Base-by-base conservation (phyloP, 441 rosid species). In the Jatropha multifida region DNA sequence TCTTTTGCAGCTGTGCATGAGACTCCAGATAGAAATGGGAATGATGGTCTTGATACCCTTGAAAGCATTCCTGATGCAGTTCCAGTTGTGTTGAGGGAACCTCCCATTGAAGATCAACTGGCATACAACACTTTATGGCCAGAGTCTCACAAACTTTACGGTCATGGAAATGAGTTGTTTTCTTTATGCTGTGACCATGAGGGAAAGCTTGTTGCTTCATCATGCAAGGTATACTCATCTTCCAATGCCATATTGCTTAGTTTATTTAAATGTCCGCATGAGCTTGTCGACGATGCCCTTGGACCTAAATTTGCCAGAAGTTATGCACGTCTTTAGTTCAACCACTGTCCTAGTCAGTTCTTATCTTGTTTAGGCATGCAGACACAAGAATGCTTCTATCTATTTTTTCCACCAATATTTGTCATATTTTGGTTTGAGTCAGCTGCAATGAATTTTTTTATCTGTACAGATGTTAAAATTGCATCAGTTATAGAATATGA, bases 121-220 rank as follows among this genome's bases (percentile, higher is more conserved):
- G 89, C 97, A 65, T 93, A 91, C 89, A 88, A 93, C 80, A 96
- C 98, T 2, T 72, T 96, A 37, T 93, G 97, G 99, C 97, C 98
- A 0, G 99, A 93, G 79, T 89, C 99, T 3, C 96, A 96, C 81
- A 95, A 93, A 82, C 96, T 96, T 59, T 93, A 90, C 55, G 97
- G 97, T 81, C 98, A 96, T 86, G 99, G 99, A 68, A 95, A 93
- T 81, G 99, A 95, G 85, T 85, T 95, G 60, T 93, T 88, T 79
- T 90, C 99, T 67, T 83, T 93, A 71, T 90, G 97, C 73, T 86
- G 90, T 81, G 90, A 95, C 83, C 92, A 87, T 56, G 84, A 81
- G 44, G 99, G 98, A 66, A 85, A 79, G 80, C 91, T 95, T 68
- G 86, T 93, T 76, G 98, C 99, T 85, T 95, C 98, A 42, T 90